Percentiles rank a stretch among this genome's conserved stretches.
phyloP scores from a whole-genome alignment of 768 basidiomycete genomes.

The Saitozyma sp. region DNA sequence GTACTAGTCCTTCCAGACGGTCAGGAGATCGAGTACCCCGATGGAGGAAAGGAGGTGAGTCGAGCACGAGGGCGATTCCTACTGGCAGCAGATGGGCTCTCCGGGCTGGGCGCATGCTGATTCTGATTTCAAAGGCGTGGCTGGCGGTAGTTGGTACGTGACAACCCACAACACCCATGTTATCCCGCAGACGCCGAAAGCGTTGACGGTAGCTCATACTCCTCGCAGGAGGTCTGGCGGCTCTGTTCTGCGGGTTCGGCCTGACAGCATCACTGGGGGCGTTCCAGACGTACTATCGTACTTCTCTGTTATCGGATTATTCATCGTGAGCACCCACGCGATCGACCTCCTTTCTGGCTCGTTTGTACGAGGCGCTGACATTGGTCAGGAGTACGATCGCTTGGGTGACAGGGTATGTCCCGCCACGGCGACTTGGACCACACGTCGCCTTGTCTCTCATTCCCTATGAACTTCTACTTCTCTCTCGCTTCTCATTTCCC shows the following conservation, averaged over 20 bases:
- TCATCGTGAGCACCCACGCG: constrained; percentile 13
- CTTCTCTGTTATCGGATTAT: constrained; percentile 15
- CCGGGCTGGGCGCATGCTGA: too few relatives aligned
- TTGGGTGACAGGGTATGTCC: constrained; percentile 19
- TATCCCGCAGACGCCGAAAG: too few relatives aligned
- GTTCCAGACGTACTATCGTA: constrained; percentile 28
- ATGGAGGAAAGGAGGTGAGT: constrained; percentile 23
- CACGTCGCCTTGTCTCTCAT: too few relatives aligned
- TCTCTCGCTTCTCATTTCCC: too few relatives aligned
- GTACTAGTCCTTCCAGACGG: constrained; percentile 17
- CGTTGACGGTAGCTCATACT: neutral
- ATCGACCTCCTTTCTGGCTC: too few relatives aligned
- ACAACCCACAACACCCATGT: neutral
- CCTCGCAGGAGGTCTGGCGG: constrained; percentile 9
- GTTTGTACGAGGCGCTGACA: neutral
- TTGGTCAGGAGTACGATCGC: constrained; percentile 27
- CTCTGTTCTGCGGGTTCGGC: constrained; percentile 19
- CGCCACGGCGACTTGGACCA: too few relatives aligned
- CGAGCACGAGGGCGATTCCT: neutral
- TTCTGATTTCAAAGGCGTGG: constrained; percentile 15
- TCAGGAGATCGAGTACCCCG: constrained; percentile 23
- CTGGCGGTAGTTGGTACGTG: constrained; percentile 9
- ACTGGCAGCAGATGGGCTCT: neutral
- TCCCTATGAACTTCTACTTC: too few relatives aligned
- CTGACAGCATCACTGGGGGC: constrained; percentile 23